Conservation (phyloP, 768 basidiomycete species). For the Tulasnella calospora region DNA sequence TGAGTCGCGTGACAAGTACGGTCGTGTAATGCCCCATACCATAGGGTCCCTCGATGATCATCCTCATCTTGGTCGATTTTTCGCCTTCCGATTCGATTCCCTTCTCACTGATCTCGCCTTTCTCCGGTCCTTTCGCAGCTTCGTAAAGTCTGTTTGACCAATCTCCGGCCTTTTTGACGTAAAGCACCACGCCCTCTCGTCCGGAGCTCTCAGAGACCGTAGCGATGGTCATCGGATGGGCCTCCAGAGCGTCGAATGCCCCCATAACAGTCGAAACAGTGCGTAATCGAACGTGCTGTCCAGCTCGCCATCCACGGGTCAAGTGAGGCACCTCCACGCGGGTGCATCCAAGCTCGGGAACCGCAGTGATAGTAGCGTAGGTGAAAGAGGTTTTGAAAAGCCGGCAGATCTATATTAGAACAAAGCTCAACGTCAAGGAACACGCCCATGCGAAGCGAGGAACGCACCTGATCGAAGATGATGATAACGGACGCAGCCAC, state of each 20-base stretch:
- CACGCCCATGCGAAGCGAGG: neutral
- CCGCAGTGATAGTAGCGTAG: slow-evolving; percentile 53
- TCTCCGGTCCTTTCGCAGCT: slow-evolving; percentile 41
- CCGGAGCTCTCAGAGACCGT: slow-evolving; percentile 43
- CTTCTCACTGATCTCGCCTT: slow-evolving; percentile 51
- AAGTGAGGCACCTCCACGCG: slow-evolving; percentile 23
- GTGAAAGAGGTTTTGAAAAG: slow-evolving; percentile 57
- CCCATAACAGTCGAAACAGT: slow-evolving; percentile 24
- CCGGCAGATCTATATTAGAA: slow-evolving; percentile 36
- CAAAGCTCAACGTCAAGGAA: neutral
- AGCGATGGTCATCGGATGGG: slow-evolving; percentile 80
- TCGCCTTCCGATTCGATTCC: slow-evolving; percentile 32
- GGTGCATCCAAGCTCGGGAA: slow-evolving; percentile 57
- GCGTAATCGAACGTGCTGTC: slow-evolving; percentile 60
- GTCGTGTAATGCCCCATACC: slow-evolving; percentile 37
- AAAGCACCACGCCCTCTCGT: slow-evolving; percentile 18
- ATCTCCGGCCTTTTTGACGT: slow-evolving; percentile 22
- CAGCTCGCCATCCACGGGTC: slow-evolving; percentile 26
- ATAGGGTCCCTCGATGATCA: slow-evolving; percentile 64
- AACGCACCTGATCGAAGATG: slow-evolving; percentile 45
- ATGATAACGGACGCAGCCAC: slow-evolving; percentile 49
- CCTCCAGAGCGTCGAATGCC: slow-evolving; percentile 41
- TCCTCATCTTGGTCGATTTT: slow-evolving; percentile 41
- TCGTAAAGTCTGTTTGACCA: slow-evolving; percentile 32
- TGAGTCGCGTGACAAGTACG: neutral